Conservation (phyloP, 768 basidiomycete species). For the Cyclocybe cylindracea region DNA sequence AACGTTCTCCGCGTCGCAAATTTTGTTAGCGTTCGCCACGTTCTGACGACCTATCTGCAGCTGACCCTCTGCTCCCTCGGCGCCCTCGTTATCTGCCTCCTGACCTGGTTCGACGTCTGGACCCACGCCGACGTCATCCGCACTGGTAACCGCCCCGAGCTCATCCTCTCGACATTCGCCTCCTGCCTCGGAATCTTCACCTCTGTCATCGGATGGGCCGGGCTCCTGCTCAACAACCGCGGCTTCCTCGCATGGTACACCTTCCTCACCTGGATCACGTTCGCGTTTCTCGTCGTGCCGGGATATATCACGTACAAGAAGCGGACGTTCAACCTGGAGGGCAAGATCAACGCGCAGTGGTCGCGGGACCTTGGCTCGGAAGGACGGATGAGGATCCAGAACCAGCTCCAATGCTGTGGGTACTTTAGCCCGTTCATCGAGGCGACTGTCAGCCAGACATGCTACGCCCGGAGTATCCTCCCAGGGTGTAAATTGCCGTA, state of each 20-base stretch:
- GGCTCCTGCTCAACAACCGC: constrained; percentile 85
- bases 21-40: no score
- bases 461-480: constrained; percentile 68
- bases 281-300: constrained; percentile 71
- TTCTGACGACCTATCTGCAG: constrained; percentile 9
- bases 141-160: constrained; percentile 65
- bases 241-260: constrained; percentile 79
- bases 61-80: constrained; percentile 62
- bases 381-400: constrained; percentile 69
- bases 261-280: constrained; percentile 74
- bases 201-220: constrained; percentile 76
- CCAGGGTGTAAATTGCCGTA: constrained; percentile 76
- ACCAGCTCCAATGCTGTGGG: constrained; percentile 76
- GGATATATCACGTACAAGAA: no score
- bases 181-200: constrained; percentile 62
- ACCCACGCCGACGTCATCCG: constrained; percentile 66
- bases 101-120: constrained; percentile 82
- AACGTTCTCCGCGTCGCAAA: no score
- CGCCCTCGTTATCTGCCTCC: constrained; percentile 62
- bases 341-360: constrained; percentile 80
- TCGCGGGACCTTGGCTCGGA: constrained; percentile 54
- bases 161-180: constrained; percentile 70
- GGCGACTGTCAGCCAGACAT: constrained; percentile 71
- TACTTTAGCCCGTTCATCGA: constrained; percentile 82
- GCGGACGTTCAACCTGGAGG: constrained; percentile 60